phyloP scores from a whole-genome alignment of 129 eudicot species.

The Gnaphalium uliginosum region DNA sequence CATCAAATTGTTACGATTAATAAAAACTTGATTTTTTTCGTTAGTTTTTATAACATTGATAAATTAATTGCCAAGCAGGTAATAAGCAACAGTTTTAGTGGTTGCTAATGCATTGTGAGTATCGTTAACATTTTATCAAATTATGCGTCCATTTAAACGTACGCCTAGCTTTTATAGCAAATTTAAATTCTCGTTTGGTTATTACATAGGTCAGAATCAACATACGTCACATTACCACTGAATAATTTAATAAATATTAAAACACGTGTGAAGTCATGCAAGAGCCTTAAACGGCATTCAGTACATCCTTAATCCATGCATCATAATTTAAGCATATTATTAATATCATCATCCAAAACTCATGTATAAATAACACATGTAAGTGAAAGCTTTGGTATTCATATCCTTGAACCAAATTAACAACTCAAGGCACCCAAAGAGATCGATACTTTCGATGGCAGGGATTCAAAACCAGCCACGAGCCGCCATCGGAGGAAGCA shows the following conservation, averaged over 20 bases:
- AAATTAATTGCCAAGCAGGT: too few relatives aligned
- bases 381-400: too few relatives aligned
- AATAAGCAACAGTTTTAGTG: too few relatives aligned
- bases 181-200: neutral
- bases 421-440: neutral
- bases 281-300: neutral
- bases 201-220: neutral
- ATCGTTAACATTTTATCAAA: too few relatives aligned
- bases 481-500: neutral
- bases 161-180: neutral
- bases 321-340: neutral
- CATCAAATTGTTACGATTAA: too few relatives aligned
- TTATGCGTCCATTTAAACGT: neutral
- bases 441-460: neutral
- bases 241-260: too few relatives aligned
- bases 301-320: neutral
- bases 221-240: neutral
- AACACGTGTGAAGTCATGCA: neutral
- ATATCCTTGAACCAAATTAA: neutral
- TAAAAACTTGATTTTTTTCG: too few relatives aligned
- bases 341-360: neutral
- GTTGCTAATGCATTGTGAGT: too few relatives aligned
- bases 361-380: neutral
- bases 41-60: too few relatives aligned
- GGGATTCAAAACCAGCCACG: neutral